Conservation (phyloP, 1,284 basidiomycete species). For the Leccinum pachyderme region DNA sequence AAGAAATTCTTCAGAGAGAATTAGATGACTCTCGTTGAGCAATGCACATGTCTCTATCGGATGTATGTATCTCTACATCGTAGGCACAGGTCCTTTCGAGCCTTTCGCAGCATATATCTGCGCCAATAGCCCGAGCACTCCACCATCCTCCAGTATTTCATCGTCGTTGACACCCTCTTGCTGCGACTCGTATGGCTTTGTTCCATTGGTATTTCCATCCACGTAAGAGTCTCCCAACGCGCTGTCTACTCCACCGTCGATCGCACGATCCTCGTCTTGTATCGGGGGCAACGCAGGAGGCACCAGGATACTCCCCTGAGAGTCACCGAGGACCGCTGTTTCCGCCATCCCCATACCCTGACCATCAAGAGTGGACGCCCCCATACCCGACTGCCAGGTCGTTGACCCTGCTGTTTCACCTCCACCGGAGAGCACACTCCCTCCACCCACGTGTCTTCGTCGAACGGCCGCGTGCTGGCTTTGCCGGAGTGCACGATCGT, state of each 20-base stretch:
- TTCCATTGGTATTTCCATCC: constrained; percentile 49
- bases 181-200: constrained; percentile 37
- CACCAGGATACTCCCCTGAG: constrained; percentile 49
- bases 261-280: constrained; percentile 45
- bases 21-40: constrained; percentile 4
- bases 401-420: constrained; percentile 19
- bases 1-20: constrained; percentile 64
- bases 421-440: constrained; percentile 37
- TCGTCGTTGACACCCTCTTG: constrained; percentile 57
- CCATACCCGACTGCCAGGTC: constrained; percentile 30
- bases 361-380: constrained; percentile 18
- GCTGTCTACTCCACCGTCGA: constrained; percentile 57
- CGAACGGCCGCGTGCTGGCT: constrained; percentile 56
- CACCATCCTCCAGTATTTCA: constrained; percentile 59
- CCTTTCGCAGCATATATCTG: constrained; percentile 72
- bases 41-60: neutral
- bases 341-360: constrained; percentile 50
- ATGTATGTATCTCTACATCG: constrained; percentile 37
- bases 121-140: constrained; percentile 71
- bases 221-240: constrained; percentile 69
- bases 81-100: constrained; percentile 47
- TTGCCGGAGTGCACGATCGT: constrained; percentile 71
- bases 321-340: constrained; percentile 70
- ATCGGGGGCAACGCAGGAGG: constrained; percentile 26
- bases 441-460: constrained; percentile 41